Evolutionary conservation across 495 filamentous ascomycete genomes (phyloP).

Genomic region (Penicillium cataractarum): DNA sequence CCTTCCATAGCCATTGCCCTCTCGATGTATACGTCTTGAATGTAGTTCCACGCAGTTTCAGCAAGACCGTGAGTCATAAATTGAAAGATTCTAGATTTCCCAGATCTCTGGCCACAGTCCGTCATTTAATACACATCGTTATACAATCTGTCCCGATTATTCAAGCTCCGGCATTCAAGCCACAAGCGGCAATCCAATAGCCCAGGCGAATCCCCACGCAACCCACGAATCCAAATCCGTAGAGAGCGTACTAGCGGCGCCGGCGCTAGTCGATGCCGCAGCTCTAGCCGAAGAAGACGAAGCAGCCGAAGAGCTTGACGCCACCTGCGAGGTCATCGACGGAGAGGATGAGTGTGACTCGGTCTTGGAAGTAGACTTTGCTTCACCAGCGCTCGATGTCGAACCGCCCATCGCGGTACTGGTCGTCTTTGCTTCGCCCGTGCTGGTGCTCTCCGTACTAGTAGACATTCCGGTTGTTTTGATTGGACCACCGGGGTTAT

Average conservation of each 20-base stretch:
- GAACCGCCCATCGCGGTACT: background rate
- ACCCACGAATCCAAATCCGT: background rate
- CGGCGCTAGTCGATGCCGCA: background rate
- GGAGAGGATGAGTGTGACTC: background rate
- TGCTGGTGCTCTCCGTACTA: background rate
- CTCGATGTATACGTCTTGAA: too few species aligned
- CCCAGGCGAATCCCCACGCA: background rate
- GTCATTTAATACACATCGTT: background rate
- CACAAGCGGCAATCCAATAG: background rate
- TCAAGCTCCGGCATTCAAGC: background rate
- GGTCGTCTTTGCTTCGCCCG: background rate
- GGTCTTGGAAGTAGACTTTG: background rate
- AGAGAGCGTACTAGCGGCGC: background rate
- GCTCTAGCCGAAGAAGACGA: background rate
- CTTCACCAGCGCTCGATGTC: background rate
- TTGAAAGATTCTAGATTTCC: too few species aligned
- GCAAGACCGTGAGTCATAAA: too few species aligned
- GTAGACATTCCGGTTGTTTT: background rate
- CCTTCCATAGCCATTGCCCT: background rate
- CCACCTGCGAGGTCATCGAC: conserved; percentile 1
- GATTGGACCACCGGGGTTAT: conserved; percentile 6
- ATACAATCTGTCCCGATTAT: background rate
- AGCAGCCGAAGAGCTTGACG: background rate
- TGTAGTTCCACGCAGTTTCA: too few species aligned
- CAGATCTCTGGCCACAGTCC: too few species aligned